Evolutionary conservation across 495 filamentous ascomycete genomes (phyloP).

Genomic region (Talaromyces borbonicus): DNA sequence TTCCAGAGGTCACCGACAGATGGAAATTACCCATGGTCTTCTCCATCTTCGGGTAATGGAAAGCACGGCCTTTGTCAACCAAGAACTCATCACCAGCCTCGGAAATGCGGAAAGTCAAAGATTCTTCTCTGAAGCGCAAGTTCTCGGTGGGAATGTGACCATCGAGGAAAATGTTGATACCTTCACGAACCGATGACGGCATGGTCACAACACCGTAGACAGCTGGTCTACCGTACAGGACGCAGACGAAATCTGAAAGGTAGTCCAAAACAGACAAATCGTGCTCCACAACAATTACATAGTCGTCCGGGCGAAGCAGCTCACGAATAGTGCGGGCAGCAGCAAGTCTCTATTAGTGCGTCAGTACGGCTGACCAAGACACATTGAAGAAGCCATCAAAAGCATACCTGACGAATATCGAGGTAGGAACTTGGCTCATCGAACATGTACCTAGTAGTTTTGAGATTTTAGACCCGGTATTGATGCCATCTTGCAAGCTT

Average conservation of each 20-base stretch:
- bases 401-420: conserved; percentile 43
- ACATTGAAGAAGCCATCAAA: too few species aligned
- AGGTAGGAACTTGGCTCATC: conserved; percentile 98
- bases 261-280: conserved; percentile 97
- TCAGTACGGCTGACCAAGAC: too few species aligned
- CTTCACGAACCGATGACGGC: conserved; percentile 91
- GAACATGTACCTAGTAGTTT: conserved; percentile 75
- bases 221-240: conserved; percentile 89
- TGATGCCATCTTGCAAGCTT: not conserved
- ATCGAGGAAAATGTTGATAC: conserved; percentile 99
- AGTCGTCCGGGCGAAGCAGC: conserved; percentile 77
- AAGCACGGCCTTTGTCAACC: conserved; percentile 72
- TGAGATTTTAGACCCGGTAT: conserved; percentile 10
- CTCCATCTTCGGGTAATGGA: conserved; percentile 80
- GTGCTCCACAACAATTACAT: conserved; percentile 98
- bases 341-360: conserved; percentile 78
- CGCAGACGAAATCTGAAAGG: conserved; percentile 95
- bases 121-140: conserved; percentile 94
- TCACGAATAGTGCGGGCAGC: conserved; percentile 87
- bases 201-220: conserved; percentile 98
- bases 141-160: conserved; percentile 98
- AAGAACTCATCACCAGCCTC: conserved; percentile 89
- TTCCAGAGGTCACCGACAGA: conserved; percentile 66
- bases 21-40: conserved; percentile 91
- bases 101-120: conserved; percentile 88